phyloP scores from a whole-genome alignment of 176 grass and related monocot genomes.

The Oryza brachyantha region DNA sequence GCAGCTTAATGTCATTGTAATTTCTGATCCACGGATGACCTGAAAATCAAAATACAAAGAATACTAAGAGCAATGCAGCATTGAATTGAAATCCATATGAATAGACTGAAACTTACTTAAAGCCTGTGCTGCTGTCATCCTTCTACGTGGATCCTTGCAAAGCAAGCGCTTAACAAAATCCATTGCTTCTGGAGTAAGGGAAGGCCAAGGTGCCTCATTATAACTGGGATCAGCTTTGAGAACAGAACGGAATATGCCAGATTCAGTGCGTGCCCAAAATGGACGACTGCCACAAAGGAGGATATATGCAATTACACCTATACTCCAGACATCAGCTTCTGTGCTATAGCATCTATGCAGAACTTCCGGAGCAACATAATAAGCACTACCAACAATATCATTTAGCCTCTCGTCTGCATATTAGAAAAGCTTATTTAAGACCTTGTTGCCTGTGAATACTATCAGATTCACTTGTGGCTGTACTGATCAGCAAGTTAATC shows the following conservation, averaged over 20 bases:
- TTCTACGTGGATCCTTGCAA: conserved; percentile 79
- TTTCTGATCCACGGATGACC: conserved; percentile 96
- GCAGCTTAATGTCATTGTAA: conserved; percentile 63
- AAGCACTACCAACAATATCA: conserved; percentile 95
- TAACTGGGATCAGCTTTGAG: conserved; percentile 82
- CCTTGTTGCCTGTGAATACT: not conserved
- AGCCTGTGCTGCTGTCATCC: conserved; percentile 84
- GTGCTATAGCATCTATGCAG: conserved; percentile 78
- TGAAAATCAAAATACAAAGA: conserved; percentile 32
- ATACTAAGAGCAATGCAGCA: conserved; percentile 20
- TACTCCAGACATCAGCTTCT: conserved; percentile 90
- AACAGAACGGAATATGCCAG: conserved; percentile 80
- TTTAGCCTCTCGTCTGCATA: conserved; percentile 76
- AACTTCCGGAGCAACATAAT: conserved; percentile 94
- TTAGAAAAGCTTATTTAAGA: conserved; percentile 19
- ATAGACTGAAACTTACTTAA: conserved; percentile 47
- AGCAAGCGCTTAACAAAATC: conserved; percentile 81
- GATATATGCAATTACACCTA: conserved; percentile 86
- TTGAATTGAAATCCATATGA: not conserved
- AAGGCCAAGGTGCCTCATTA: conserved; percentile 71
- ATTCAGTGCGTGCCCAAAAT: conserved; percentile 85
- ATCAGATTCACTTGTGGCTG: not conserved
- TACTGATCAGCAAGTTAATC: not conserved
- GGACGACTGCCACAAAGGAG: conserved; percentile 81
- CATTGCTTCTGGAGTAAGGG: conserved; percentile 66